Evolutionary conservation across 306 rosid genomes (phyloP), one percentile per base, ranked within the genome.

Genomic region (Corylus americana): DNA sequence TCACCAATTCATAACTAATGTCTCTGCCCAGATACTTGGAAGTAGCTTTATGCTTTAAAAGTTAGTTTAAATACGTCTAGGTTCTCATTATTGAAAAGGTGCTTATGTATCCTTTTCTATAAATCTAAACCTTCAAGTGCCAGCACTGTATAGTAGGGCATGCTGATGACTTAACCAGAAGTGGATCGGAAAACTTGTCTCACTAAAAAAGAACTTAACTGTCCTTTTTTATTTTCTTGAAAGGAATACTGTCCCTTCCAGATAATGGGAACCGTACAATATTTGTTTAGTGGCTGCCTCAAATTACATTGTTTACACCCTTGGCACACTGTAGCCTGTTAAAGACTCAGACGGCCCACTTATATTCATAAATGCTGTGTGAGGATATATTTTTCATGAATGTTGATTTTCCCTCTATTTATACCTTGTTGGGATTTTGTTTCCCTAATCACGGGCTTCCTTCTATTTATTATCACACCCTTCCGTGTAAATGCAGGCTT

Each of bases 401-500:
- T 20, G 22, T 6, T 55, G 25, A 18, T 18, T 55, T 55, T 22
- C 7, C 66, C 66, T 22, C 66, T 59, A 25, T 10, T 16, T 59
- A 25, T 10, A 25, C n/a, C 31, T 10, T 59, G 11, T 25, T 3
- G 31, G 12, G 9, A 20, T 25, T 9, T 59, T 25, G 35, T 59
- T 22, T 16, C 11, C 63, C 12, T 57, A 20, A 20, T 7, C 63
- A 57, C 20, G 69, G 44, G 69, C 8, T 62, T 11, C 27, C 55
- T 80, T 73, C 57, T 80, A 45, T 69, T 16, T 55, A 25, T 25
- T 71, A 17, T 72, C 85, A 45, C 75, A 64, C 63, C 71, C 49
- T 78, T 78, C 77, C 61, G 53, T 85, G 66, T 80, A 50, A 76
- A 83, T 83, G 87, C 97, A 95, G 98, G 94, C 61, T 80, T 95